phyloP scores from a whole-genome alignment of 352 stramenopile species.

The Aphanomyces stellatus region DNA sequence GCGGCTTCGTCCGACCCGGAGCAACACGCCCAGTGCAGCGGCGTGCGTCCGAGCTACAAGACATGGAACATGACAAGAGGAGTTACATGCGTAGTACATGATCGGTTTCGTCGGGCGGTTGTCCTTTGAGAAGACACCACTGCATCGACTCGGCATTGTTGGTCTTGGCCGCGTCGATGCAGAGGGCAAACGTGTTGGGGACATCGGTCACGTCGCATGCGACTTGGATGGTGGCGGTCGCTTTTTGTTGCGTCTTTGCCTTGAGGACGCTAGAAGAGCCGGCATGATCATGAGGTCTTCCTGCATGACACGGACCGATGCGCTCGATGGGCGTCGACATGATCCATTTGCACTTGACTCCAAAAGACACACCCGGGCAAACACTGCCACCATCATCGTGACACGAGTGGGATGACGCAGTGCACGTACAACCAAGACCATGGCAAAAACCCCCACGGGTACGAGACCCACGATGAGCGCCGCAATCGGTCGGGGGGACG shows the following conservation, averaged over 20 bases:
- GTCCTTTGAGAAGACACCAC: slow-evolving; percentile 49
- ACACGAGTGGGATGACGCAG: slow-evolving; percentile 7
- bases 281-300: too few relatives aligned
- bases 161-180: slow-evolving; percentile 44
- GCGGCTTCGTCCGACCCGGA: slow-evolving; percentile 51
- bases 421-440: slow-evolving; percentile 26
- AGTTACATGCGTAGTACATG: slow-evolving; percentile 6
- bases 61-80: not conserved
- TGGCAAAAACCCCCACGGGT: slow-evolving; percentile 32
- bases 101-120: slow-evolving; percentile 53
- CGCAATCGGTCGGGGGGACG: slow-evolving; percentile 25
- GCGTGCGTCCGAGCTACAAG: slow-evolving; percentile 40
- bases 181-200: slow-evolving; percentile 50
- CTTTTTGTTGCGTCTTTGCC: not conserved
- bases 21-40: slow-evolving; percentile 57
- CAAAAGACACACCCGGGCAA: slow-evolving; percentile 33
- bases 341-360: slow-evolving; percentile 41
- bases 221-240: not conserved
- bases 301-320: slow-evolving; percentile 48
- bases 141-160: slow-evolving; percentile 37
- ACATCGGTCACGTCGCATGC: slow-evolving; percentile 23
- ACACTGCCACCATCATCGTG: not conserved
- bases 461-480: slow-evolving; percentile 42
- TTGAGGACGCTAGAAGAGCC: slow-evolving; percentile 31
- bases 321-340: slow-evolving; percentile 45